Evolutionary conservation across 441 rosid species (phyloP), one percentile per base, ranked within the genome.

Genomic region (Aquilaria agallochum): DNA sequence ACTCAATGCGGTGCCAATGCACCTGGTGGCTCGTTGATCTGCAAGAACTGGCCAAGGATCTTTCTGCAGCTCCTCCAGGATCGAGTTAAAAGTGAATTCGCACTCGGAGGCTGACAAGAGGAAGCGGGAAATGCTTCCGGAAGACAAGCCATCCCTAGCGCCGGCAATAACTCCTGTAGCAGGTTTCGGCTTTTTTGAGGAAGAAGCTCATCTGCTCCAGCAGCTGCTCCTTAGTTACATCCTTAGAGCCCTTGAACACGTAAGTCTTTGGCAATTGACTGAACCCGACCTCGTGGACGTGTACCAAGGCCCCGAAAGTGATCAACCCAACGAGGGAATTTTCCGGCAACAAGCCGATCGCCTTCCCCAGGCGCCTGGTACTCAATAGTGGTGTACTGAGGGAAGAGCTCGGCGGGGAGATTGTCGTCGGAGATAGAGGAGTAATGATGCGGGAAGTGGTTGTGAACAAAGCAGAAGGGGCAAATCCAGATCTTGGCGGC

Each of bases 381-480:
- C 76, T 91, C 99, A 69, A 94, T 77, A 50, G 96, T 89, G 46
- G 96, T 87, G 73, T 70, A 84, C 49, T 81, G 87, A 59, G 96
- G 89, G 79, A 91, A 89, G 31, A 94, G 95, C 83, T 91, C 97
- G 46, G 85, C 92, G 11, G 95, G 96, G 56, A 94, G 92, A 69
- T 80, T 87, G 53, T 80, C 83, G 31, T 86, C 90, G 64, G 82
- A 64, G 76, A 90, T 79, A 58, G 92, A 81, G 63, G 93, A 73
- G 73, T 88, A 93, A 49, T 76, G 85, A 5, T 76, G 66, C 1
- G 93, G 93, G 73, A 93, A 90, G 54, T 87, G 90, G 65, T 85
- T 93, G 50, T 97, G 95, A 49, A 81, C 83, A 70, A 82, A 90
- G 77, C 95, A 94, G 75, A 90, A 79, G 50, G 96, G 94, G 63